Percentiles rank a stretch among this genome's conserved stretches.
These are phyloP conservation scores for Periconia macrospinosa DNA, from an alignment of 2,329 filamentous ascomycete species.

Conservation along the genomic window DNA sequence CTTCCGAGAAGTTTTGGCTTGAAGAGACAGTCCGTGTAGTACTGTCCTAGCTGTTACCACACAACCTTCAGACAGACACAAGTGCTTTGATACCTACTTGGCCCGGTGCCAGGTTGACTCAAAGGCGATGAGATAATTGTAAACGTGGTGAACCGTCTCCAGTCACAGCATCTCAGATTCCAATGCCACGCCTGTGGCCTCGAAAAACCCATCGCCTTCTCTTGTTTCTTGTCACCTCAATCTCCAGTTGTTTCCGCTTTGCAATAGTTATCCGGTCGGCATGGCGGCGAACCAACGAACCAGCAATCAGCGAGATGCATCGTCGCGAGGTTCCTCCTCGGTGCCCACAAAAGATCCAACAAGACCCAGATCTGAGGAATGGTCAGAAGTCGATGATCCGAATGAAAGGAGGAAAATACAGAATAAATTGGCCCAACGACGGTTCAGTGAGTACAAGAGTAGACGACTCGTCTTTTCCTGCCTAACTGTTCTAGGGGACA, in stretches of 20 bases:
- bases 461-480: not conserved
- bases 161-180: conserved; percentile 2
- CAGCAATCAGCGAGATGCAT: conserved; percentile 16
- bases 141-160: conserved; percentile 6
- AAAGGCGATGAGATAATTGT: conserved; percentile 20
- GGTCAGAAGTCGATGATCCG: conserved; percentile 69
- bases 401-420: conserved; percentile 74
- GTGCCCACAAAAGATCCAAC: conserved; percentile 17
- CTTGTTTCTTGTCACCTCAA: not conserved
- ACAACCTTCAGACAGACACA: conserved; percentile 14
- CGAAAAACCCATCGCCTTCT: not conserved
- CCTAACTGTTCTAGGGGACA: conserved; percentile 60
- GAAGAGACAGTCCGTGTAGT: conserved; percentile 16
- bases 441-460: conserved; percentile 64
- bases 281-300: conserved; percentile 28
- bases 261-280: not conserved
- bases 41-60: conserved; percentile 12
- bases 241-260: not conserved
- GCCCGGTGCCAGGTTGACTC: conserved; percentile 21
- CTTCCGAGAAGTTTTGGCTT: conserved; percentile 4
- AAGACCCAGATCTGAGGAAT: conserved; percentile 57
- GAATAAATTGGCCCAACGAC: conserved; percentile 74
- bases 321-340: conserved; percentile 18
- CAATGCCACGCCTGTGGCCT: conserved; percentile 6
- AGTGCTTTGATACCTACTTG: conserved; percentile 20